These are phyloP conservation scores for Geotrichum restrictum DNA, from an alignment of 1,139 yeast genomes.

Conservation along the genomic window DNA sequence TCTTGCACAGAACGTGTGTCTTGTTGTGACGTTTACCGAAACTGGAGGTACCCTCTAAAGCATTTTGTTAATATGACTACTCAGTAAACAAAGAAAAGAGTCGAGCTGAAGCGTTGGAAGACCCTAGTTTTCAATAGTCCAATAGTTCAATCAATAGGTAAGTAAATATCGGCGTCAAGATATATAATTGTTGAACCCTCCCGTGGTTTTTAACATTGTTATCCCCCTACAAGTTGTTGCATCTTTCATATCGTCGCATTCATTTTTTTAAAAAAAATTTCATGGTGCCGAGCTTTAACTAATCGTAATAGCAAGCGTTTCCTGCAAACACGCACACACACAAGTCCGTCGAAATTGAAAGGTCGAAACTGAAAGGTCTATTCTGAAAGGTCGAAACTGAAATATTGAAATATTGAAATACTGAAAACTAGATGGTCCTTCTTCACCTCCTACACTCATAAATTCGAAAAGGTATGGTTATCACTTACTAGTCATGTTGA, in stretches of 20 bases:
- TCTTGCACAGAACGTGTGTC: constrained; percentile 98
- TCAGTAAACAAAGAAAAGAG: too few relatives aligned
- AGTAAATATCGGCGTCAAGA: neutral
- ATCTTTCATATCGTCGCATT: too few relatives aligned
- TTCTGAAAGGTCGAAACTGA: too few relatives aligned
- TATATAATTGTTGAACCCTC: too few relatives aligned
- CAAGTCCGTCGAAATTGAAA: neutral
- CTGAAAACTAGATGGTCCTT: neutral
- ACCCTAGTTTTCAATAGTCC: too few relatives aligned
- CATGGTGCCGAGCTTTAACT: neutral
- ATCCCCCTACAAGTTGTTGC: too few relatives aligned
- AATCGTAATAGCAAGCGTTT: neutral
- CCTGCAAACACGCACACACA: too few relatives aligned
- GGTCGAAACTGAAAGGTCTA: too few relatives aligned
- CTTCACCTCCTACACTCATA: neutral
- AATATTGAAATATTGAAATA: too few relatives aligned
- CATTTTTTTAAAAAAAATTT: neutral
- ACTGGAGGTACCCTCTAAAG: constrained; percentile 98
- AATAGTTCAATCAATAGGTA: neutral
- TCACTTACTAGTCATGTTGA: constrained; percentile 24
- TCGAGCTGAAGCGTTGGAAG: too few relatives aligned
- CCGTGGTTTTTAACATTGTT: too few relatives aligned
- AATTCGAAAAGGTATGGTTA: neutral
- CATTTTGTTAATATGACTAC: neutral
- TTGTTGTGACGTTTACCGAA: constrained; percentile 99